Base-by-base conservation (phyloP, 2,329 filamentous ascomycete genomes). In the Fusarium haematococcum region DNA sequence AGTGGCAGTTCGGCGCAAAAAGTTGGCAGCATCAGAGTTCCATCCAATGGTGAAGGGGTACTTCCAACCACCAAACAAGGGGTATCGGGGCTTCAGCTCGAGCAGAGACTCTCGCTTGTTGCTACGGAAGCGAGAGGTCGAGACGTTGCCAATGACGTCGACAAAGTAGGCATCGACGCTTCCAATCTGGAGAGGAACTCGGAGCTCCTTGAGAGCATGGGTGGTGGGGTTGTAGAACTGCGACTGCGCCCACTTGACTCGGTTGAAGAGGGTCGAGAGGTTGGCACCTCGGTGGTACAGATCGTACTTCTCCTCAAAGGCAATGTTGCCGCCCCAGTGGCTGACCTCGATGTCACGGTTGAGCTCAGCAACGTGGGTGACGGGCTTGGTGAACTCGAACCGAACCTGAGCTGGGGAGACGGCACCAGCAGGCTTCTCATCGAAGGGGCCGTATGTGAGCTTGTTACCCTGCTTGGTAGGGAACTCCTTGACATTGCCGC, bases 31-130 rank as follows among this genome's bases (percentile, higher is more conserved):
- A 75, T 97, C 91, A 62, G 94, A 92, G 85, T 98, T 97, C 97
- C 97, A 99, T 76, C 97, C 97, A 67, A 98, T 92, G 68, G 93
- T 94, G 87, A 98, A 99, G 75, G 94, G 97, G 84, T 98, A 98
- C 84, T 97, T 98, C 97, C 97, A 99, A 70, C 94, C 95, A 69
- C 97, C 97, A 79, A 98, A 99, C 27, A 99, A 83, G n/a, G 97
- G 97, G 83, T 97, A 99, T 62, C 97, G 91, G 23, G 97, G 97
- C 87, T 95, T 97, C 73, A 98, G 88, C 83, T 98, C 95, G 32
- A 99, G 89, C 48, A 93, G 86, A n/a, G 94, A 93, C 83, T 96
- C 94, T 25, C 93, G 91, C 81, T 89, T 90, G 81, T 91, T 94
- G 76, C 88, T 91, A 71, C 95, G 90, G 89, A 97, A 99, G 72